Percentiles rank a stretch among this genome's conserved stretches.
phyloP scores from a whole-genome alignment of 2,329 filamentous ascomycete species.

The Sporothrix schenckii region DNA sequence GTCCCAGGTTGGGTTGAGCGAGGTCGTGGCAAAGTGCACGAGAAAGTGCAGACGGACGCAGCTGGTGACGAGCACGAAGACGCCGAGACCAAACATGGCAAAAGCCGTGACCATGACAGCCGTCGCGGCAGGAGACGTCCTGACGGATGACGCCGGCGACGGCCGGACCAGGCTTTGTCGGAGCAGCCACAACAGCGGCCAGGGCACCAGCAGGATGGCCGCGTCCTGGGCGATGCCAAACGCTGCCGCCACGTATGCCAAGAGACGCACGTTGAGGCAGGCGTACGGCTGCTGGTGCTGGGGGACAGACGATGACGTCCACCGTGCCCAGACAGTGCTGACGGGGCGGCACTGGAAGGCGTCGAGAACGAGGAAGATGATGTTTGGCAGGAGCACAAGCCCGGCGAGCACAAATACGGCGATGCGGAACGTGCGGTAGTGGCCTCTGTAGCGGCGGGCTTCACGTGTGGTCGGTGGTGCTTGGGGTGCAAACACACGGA shows the following conservation, averaged over 20 bases:
- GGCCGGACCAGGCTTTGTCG: slow-evolving; percentile 35
- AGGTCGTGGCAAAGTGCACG: slow-evolving; percentile 37
- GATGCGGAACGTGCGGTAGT: slow-evolving; percentile 42
- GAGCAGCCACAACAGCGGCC: slow-evolving; percentile 43
- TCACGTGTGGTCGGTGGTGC: neutral
- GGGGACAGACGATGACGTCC: slow-evolving; percentile 34
- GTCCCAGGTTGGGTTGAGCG: slow-evolving; percentile 49
- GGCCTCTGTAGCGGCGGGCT: slow-evolving; percentile 40
- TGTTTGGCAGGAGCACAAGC: slow-evolving; percentile 39
- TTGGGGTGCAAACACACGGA: slow-evolving; percentile 41
- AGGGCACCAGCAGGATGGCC: slow-evolving; percentile 43
- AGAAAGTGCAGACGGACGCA: slow-evolving; percentile 45
- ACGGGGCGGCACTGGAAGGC: slow-evolving; percentile 47
- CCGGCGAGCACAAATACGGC: slow-evolving; percentile 38
- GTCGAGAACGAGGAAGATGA: slow-evolving; percentile 42
- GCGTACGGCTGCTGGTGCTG: slow-evolving; percentile 28
- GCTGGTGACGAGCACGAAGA: slow-evolving; percentile 45
- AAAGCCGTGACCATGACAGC: slow-evolving; percentile 36
- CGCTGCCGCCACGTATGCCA: slow-evolving; percentile 41
- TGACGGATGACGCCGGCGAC: slow-evolving; percentile 15
- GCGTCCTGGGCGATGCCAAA: slow-evolving; percentile 45
- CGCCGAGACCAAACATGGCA: slow-evolving; percentile 47
- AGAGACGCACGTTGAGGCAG: slow-evolving; percentile 44
- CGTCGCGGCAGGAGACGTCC: neutral
- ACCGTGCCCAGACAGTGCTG: slow-evolving; percentile 42